A percentile compares a stretch with the other conserved stretches of the same genome.
These are phyloP conservation scores for Onygena corvina DNA, from an alignment of 2,329 filamentous ascomycete species.

Conservation along the genomic window DNA sequence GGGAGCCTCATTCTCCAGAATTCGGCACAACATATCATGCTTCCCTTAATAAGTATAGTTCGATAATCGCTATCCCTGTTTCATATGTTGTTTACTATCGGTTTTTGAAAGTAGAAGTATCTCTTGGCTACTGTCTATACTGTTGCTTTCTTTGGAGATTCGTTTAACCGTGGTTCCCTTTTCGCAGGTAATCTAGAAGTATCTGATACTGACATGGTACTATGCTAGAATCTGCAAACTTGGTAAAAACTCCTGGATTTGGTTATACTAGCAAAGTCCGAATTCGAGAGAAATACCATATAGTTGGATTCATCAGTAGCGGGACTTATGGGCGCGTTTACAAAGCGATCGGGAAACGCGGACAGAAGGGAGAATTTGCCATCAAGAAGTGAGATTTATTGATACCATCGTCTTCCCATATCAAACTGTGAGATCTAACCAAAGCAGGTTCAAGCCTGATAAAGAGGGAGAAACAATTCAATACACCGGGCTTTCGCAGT, in stretches of 20 bases:
- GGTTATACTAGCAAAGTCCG: constrained; percentile 62
- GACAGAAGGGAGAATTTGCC: constrained; percentile 70
- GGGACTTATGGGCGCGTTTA: constrained; percentile 97
- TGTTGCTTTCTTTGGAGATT: neutral
- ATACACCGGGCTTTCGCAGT: constrained; percentile 96
- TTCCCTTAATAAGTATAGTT: too few relatives aligned
- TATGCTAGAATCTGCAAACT: constrained; percentile 26
- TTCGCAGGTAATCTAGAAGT: too few relatives aligned
- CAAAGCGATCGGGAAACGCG: constrained; percentile 72
- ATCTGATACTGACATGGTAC: neutral
- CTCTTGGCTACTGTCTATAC: too few relatives aligned
- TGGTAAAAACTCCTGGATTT: constrained; percentile 34
- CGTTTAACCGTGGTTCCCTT: neutral
- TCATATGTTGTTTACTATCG: too few relatives aligned
- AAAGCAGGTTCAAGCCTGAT: constrained; percentile 73
- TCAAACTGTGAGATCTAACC: neutral
- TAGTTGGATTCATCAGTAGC: constrained; percentile 95
- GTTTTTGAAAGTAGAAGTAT: too few relatives aligned
- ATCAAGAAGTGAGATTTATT: constrained; percentile 71
- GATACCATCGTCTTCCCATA: constrained; percentile 14
- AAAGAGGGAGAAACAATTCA: constrained; percentile 92
- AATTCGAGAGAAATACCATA: constrained; percentile 85
- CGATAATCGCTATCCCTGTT: too few relatives aligned
- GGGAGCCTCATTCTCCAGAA: too few relatives aligned
- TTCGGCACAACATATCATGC: too few relatives aligned